Evolutionary conservation across 2,329 filamentous ascomycete genomes (phyloP), one percentile per base, ranked within the genome.

Genomic region (Pseudogymnoascus sp.): DNA sequence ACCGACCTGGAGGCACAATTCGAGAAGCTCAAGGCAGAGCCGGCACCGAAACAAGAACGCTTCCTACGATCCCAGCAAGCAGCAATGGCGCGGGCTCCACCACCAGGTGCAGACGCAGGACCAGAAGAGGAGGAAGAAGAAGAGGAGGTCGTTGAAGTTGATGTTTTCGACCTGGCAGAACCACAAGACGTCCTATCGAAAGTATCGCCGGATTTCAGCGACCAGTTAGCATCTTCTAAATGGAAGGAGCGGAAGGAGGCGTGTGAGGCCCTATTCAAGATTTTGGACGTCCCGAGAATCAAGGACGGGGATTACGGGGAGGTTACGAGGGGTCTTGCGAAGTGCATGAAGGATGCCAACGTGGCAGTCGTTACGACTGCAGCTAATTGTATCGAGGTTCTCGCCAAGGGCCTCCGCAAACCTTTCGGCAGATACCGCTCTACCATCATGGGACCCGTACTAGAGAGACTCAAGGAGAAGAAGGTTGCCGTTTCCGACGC

Each of bases 211-310:
- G 87, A 92, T 73, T 93, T 97, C 68, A 83, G 85, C 68, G 95
- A 99, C 21, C 86, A 89, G 65, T 79, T 99, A 31, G 88, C 84
- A 0, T 97, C 93, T 8, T 88, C 93, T 0, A 99, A 99, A 74
- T 99, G 95, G 95, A 99, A 99, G 74, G 96, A 99, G 69, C 84
- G 95, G 66, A 99, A 99, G 76, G 95, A 99, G 69, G 91, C 90
- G 0, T 81, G 97, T 2, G 95, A 99, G 66, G 91, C 85, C 8
- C 81, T 97, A 0, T 88, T 87, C 69, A 83, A 84, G 12, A 82
- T 86, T 2, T 76, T 96, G 63, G 96, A 96, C 70, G 88, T 96
- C 42, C 92, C 93, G 12, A 85, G 88, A 66, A 96, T 99, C 75
- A 96, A 96, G 75, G 93, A 97, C 69, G 90, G 86, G 5, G 88